Evolutionary conservation across 2,329 filamentous ascomycete genomes (phyloP), one percentile per base, ranked within the genome.

Genomic region (Pseudogymnoascus sp.): DNA sequence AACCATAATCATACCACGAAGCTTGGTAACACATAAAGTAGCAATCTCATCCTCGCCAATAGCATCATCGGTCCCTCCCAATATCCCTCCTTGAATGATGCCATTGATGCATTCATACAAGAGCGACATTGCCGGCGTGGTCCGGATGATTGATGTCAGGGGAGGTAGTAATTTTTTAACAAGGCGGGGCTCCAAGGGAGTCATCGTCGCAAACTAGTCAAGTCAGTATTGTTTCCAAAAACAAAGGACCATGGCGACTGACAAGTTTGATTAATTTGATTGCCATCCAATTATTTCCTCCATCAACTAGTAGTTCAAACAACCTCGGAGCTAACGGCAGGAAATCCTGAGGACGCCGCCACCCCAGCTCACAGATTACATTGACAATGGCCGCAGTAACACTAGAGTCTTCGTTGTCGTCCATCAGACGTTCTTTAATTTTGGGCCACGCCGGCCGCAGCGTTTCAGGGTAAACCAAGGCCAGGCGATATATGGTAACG

Each of bases 211-310:
- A 79, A 99, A 99, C 88, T 95, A 68, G 1, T 52, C 71, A 74
- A 30, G 52, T 68, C 37, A 67, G 52, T 35, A 90, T 90, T 78
- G 95, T 95, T 84, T 91, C 69, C 0, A 71, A 28, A 30, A 71
- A 26, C 61, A 59, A 19, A 15, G 15, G 5, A 0, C 13, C 15
- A 60, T 33, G 8, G 19, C 28, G 35, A 75, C 82, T 66, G 72
- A 92, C 90, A 64, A 99, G 81, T 75, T 99, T 99, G 72, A 99
- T 97, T 63, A 99, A 83, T 72, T 99, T 99, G 71, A 99, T 99
- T 61, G 92, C 92, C 92, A 99, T 97, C 94, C 94, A 99, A 73
- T 99, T 99, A 74, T 99, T 97, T 35, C 88, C 88, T 60, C 91
- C 87, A 62, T 95, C 88, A 10, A 96, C 92, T 23, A 99, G 77